Evolutionary conservation across 129 eudicot genomes (phyloP).

Genomic region (Lactuca saligna): DNA sequence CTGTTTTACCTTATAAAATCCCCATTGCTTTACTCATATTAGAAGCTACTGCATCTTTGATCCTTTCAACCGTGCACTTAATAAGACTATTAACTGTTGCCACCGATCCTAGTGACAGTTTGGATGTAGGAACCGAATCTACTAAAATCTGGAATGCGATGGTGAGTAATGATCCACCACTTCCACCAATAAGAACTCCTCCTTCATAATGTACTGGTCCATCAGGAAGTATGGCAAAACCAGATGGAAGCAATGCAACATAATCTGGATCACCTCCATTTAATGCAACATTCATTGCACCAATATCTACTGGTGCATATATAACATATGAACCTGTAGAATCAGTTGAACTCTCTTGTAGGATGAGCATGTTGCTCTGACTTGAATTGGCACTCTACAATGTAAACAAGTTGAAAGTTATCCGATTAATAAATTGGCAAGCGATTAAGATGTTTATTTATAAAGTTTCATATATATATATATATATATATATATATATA

Average conservation of each 20-base stretch:
- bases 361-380: constrained; percentile 95
- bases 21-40: constrained; percentile 42
- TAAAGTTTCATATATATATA: too few species aligned
- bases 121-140: constrained; percentile 79
- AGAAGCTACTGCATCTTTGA: constrained; percentile 63
- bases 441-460: too few species aligned
- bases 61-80: constrained; percentile 78
- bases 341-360: constrained; percentile 91
- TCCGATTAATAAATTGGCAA: not conserved
- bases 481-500: too few species aligned
- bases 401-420: constrained; percentile 9
- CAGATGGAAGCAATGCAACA: constrained; percentile 87
- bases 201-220: constrained; percentile 51
- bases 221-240: constrained; percentile 93
- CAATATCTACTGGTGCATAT: constrained; percentile 91
- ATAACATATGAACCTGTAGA: constrained; percentile 89
- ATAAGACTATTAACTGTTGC: constrained; percentile 78
- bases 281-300: constrained; percentile 78
- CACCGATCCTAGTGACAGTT: constrained; percentile 77
- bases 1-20: constrained; percentile 36
- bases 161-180: constrained; percentile 73
- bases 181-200: constrained; percentile 47
- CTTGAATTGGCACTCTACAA: constrained; percentile 86
- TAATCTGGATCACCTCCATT: constrained; percentile 95
- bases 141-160: constrained; percentile 78